Base-by-base conservation (phyloP, 805 yeast species). In the Kuraishia borneana region DNA sequence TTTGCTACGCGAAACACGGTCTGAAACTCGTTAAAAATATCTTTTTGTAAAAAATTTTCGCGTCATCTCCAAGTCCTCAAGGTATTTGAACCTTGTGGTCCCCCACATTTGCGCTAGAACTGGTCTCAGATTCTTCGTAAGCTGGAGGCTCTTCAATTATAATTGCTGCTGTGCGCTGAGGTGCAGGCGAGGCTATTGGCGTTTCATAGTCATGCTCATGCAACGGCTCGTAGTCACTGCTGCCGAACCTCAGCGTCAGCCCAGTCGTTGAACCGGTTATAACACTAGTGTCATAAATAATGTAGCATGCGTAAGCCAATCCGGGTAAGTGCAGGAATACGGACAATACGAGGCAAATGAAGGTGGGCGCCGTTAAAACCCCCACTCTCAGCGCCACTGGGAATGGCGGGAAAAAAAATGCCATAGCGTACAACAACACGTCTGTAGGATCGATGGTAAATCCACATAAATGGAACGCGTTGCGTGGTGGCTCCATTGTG, bases 321-420 rank as follows among this genome's bases (percentile, higher is more conserved):
- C 76, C 76, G 1, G 74, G 73, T 26, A 71, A 39, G 42, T 67
- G 70, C 2, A 73, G 74, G 22, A 70, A 49, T 18, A 67, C 30
- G 30, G 68, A 23, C 31, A 71, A 56, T 19, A 64, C 31, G 18
- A 68, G 49, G 35, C 63, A 56, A 18, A 70, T 50, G 21, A 61
- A 38, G 12, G 72, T 58, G 42, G 80, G 83, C 22, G 58, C 48
- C 2, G 79, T 61, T 43, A 73, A 74, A 12, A 70, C 35, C 1
- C 92, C 92, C 32, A 74, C 58, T 47, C 85, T 64, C 25, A 78
- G 62, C 52, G 75, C 55, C 8, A 82, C 87, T 0, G 88, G 83
- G 9, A 81, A 60, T 0, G 92, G 92, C 2, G 94, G 92, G 48
- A 77, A 64, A 33, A 81, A 61, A 33, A 79, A 64, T 3, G 84